Evolutionary conservation across 176 grass and related monocot genomes (phyloP).

Genomic region (Oryza coarctata): DNA sequence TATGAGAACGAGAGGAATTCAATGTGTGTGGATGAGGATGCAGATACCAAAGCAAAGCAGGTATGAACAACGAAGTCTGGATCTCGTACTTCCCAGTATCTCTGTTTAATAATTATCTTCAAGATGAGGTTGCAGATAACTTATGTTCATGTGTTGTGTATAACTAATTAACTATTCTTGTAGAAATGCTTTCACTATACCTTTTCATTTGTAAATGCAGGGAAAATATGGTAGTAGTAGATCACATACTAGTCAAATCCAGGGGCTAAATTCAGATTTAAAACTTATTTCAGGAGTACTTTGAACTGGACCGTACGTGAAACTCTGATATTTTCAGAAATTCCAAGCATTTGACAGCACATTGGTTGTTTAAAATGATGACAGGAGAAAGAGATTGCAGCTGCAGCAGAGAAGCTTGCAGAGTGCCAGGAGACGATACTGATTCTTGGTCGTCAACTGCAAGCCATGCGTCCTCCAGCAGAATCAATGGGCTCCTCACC

Average conservation of each 20-base stretch:
- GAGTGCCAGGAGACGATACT: constrained; percentile 98
- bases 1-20: constrained; percentile 60
- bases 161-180: constrained; percentile 6
- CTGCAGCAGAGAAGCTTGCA: constrained; percentile 91
- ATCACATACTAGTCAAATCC: neutral
- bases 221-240: neutral
- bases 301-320: constrained; percentile 1
- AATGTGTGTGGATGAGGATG: constrained; percentile 52
- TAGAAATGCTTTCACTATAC: constrained; percentile 15
- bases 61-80: constrained; percentile 30
- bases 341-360: neutral
- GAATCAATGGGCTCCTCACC: constrained; percentile 59
- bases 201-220: constrained; percentile 2
- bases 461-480: constrained; percentile 71
- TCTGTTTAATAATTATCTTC: neutral
- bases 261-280: neutral
- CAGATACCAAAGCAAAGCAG: constrained; percentile 70
- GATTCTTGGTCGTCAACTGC: constrained; percentile 85
- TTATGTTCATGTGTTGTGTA: neutral
- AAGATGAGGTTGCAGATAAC: neutral
- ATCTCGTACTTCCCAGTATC: neutral
- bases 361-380: constrained; percentile 19
- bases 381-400: constrained; percentile 82
- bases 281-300: constrained; percentile 14
- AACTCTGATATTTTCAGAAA: constrained; percentile 3